Percentiles rank a stretch among this genome's conserved stretches.
These are phyloP conservation scores for Gracilaria gracilis DNA, from an alignment of 23 red algal genomes.

Conservation along the genomic window DNA sequence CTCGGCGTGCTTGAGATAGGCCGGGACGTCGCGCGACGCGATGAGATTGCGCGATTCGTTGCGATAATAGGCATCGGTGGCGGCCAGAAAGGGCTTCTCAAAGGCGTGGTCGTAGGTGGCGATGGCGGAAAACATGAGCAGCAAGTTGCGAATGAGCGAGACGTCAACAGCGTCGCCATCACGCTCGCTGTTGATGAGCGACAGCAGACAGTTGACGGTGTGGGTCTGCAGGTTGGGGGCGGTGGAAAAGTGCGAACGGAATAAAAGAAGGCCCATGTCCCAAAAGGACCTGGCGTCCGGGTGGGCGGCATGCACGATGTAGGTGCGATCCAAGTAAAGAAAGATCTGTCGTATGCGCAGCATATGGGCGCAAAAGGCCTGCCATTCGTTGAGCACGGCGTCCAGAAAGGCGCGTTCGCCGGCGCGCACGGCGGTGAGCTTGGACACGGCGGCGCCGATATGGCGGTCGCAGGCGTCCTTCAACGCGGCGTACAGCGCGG, in stretches of 20 bases:
- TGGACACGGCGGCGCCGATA: conserved; percentile 37
- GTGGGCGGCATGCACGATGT: conserved; percentile 71
- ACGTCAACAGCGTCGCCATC: conserved; percentile 69
- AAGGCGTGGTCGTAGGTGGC: conserved; percentile 79
- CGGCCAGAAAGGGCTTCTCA: conserved; percentile 75
- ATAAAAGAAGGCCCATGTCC: conserved; percentile 88
- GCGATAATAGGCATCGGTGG: conserved; percentile 80
- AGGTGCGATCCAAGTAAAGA: conserved; percentile 92
- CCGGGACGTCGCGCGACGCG: conserved; percentile 44
- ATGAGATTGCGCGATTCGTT: conserved; percentile 54
- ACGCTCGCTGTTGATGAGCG: conserved; percentile 71
- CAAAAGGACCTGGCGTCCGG: conserved; percentile 62
- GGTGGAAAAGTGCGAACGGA: conserved; percentile 66
- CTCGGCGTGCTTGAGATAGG: conserved; percentile 88
- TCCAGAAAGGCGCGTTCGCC: conserved; percentile 58
- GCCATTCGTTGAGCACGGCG: conserved; percentile 69
- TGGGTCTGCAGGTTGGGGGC: conserved; percentile 27
- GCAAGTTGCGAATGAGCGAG: conserved; percentile 54
- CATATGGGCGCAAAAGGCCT: conserved; percentile 75
- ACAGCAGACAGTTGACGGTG: conserved; percentile 54
- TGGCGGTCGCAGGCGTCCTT: conserved; percentile 63
- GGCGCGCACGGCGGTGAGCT: conserved; percentile 26
- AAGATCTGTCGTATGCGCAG: conserved; percentile 85
- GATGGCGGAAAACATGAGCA: conserved; percentile 86
- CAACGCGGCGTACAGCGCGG: conserved; percentile 69